Conservation (phyloP, 2,329 filamentous ascomycete genomes). For the Colletotrichum filicis region DNA sequence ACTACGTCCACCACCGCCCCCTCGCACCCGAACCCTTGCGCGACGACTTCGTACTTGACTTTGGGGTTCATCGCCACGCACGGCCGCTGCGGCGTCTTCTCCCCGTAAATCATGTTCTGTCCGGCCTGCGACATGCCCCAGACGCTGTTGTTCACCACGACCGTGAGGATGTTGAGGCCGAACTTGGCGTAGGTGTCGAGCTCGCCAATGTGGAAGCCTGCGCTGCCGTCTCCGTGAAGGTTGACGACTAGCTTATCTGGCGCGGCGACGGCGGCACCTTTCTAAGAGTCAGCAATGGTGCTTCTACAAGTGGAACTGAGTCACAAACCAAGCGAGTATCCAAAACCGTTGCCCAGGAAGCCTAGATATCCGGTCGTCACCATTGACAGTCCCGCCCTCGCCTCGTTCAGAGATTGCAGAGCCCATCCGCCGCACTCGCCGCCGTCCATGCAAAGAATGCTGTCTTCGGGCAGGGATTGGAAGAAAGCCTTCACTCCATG, state of each 20-base stretch:
- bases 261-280: slow-evolving; percentile 16
- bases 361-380: slow-evolving; percentile 9
- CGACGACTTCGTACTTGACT: slow-evolving; percentile 9
- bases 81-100: slow-evolving; percentile 15
- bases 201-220: slow-evolving; percentile 20
- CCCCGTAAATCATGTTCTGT: slow-evolving; percentile 19
- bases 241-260: slow-evolving; percentile 19
- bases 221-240: slow-evolving; percentile 18
- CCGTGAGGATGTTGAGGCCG: slow-evolving; percentile 13
- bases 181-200: slow-evolving; percentile 26
- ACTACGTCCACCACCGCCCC: slow-evolving; percentile 9
- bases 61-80: slow-evolving; percentile 22
- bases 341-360: slow-evolving; percentile 18
- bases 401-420: slow-evolving; percentile 11
- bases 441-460: slow-evolving; percentile 12
- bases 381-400: slow-evolving; percentile 4
- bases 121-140: slow-evolving; percentile 28
- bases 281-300: neutral
- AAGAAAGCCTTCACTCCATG: slow-evolving; percentile 9
- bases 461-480: neutral
- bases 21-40: slow-evolving; percentile 13
- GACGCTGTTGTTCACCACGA: slow-evolving; percentile 18
- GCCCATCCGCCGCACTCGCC: slow-evolving; percentile 20
- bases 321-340: slow-evolving; percentile 12
- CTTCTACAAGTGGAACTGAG: neutral